Evolutionary conservation across 2,329 filamentous ascomycete species (phyloP), one percentile per base, ranked within the genome.

Genomic region (Neofusicoccum laricinum): DNA sequence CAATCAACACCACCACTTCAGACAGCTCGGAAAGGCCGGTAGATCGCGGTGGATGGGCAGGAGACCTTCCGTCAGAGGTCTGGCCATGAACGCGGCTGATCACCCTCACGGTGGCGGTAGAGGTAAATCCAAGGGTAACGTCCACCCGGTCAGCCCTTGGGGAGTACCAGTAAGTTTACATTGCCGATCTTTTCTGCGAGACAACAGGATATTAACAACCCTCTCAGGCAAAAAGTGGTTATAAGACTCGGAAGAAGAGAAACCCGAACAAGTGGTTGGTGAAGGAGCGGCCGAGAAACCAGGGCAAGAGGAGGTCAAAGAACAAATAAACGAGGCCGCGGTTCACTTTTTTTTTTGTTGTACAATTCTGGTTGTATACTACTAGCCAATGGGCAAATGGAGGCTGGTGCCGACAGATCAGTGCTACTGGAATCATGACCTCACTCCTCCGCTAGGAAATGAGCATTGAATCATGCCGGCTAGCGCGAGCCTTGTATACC

Each of bases 111-210:
- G 95, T 86, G 95, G 95, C 90, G 95, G 95, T 80, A 88, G 96
- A 85, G 95, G 95, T 82, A 99, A 99, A 82, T 97, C 93, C 65
- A 99, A 99, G 91, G 93, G 95, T 87, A 97, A 97, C 76, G 88
- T 93, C 67, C 85, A 96, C 75, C 95, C 96, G 38, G 92, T 95
- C 71, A 97, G 92, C 80, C 95, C 95, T 65, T 99, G 96, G 95
- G 95, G 96, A 76, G 90, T 88, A 75, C 94, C 92, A 75, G 93
- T 96, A 90, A 81, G 92, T 87, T 63, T 1, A 11, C 68, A 43
- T 21, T 8, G 12, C 17, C n/a, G 1, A 41, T 21, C 40, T 41
- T 43, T 46, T 5, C 12, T 34, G 43, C 65, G n/a, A 2, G 7
- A 49, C 19, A 43, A n/a, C 3, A 2, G 14, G 5, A 5, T 32